Evolutionary conservation across 768 basidiomycete species (phyloP).

Genomic region (Auricularia heimuer): DNA sequence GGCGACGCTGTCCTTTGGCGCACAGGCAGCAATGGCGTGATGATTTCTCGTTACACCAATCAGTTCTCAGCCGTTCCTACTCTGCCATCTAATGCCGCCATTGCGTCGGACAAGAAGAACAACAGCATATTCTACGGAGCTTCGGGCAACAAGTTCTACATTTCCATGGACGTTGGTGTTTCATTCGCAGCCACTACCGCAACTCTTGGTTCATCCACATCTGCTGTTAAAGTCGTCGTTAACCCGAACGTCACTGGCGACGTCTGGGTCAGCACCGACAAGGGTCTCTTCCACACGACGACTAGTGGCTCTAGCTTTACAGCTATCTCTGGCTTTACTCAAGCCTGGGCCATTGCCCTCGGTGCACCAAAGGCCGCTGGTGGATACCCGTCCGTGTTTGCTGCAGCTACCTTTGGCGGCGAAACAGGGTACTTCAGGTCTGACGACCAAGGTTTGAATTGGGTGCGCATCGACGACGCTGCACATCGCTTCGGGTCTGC

Average conservation of each 20-base stretch:
- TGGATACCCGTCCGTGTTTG: conserved; percentile 46
- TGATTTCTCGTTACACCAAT: conserved; percentile 41
- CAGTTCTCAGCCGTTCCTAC: conserved; percentile 40
- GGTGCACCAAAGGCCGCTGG: conserved; percentile 39
- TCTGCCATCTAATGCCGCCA: conserved; percentile 42
- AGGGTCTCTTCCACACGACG: conserved; percentile 48
- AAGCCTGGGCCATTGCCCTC: conserved; percentile 49
- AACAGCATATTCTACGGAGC: conserved; percentile 52
- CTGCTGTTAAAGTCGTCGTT: conserved; percentile 43
- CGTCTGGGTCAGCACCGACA: conserved; percentile 55
- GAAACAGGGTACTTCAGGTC: conserved; percentile 44
- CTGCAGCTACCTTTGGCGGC: conserved; percentile 38
- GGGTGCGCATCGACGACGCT: conserved; percentile 51
- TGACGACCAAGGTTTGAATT: conserved; percentile 44
- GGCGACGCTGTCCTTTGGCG: conserved; percentile 51
- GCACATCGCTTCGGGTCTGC: conserved; percentile 48
- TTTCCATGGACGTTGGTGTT: conserved; percentile 48
- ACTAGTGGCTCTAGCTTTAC: conserved; percentile 41
- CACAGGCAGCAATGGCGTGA: conserved; percentile 31
- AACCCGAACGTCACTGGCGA: conserved; percentile 47
- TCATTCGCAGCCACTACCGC: conserved; percentile 35
- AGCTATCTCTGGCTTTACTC: conserved; percentile 34
- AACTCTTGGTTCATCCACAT: conserved; percentile 37
- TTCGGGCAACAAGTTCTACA: conserved; percentile 43
- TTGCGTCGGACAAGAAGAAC: conserved; percentile 55